phyloP scores from a whole-genome alignment of 169 alveolate genomes.

The Plasmodium chabaudi region DNA sequence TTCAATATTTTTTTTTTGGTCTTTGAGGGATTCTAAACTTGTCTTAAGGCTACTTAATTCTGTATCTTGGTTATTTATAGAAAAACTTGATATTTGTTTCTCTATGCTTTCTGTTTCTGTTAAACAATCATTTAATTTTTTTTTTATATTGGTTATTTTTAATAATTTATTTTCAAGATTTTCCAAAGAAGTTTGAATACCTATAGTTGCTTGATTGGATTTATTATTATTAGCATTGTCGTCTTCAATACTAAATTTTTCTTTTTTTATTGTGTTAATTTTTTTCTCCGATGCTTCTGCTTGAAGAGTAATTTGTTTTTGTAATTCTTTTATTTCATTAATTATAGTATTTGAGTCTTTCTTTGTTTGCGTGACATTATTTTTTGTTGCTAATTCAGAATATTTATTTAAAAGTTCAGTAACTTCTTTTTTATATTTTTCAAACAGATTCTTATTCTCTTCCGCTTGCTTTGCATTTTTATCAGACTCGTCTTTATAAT shows the following conservation, averaged over 20 bases:
- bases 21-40: background rate
- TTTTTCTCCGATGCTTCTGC: background rate
- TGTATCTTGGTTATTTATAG: background rate
- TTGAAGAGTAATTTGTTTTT: background rate
- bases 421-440: background rate
- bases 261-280: background rate
- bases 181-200: background rate
- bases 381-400: constrained; percentile 1
- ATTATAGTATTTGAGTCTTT: background rate
- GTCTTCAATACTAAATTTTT: background rate
- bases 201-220: background rate
- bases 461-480: too few relatives aligned
- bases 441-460: background rate
- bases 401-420: constrained; percentile 1
- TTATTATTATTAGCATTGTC: background rate
- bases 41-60: constrained; percentile 1
- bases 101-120: too few relatives aligned
- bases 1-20: background rate
- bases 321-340: background rate
- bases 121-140: background rate
- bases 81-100: background rate
- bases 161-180: background rate
- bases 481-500: background rate
- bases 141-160: background rate
- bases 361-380: background rate